A percentile compares a stretch with the other conserved stretches of the same genome.
Evolutionary conservation across 2,329 filamentous ascomycete genomes (phyloP).

Genomic region (Fusarium nodosum): DNA sequence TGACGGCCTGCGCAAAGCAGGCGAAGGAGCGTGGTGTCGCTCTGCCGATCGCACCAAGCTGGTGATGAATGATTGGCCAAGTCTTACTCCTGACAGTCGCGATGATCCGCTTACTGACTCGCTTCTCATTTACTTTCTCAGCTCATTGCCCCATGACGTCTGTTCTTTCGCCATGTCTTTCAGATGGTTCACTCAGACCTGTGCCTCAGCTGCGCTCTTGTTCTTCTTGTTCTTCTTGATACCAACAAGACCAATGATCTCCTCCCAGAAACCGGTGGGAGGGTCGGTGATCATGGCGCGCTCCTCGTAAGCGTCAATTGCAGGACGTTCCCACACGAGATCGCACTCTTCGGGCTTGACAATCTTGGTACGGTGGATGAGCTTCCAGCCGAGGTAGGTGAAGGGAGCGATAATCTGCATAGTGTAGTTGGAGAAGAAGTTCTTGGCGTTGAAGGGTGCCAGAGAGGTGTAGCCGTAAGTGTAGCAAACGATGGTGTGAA

Average conservation of each 20-base stretch:
- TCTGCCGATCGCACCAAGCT: background rate
- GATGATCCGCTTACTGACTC: background rate
- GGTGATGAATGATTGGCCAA: background rate
- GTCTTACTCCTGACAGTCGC: background rate
- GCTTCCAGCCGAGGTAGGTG: conserved; percentile 68
- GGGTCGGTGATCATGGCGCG: conserved; percentile 52
- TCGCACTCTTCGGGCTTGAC: conserved; percentile 65
- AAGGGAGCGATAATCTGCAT: conserved; percentile 63
- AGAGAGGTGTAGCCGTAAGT: conserved; percentile 66
- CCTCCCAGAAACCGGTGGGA: conserved; percentile 58
- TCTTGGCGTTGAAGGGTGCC: conserved; percentile 63
- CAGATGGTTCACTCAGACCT: conserved; percentile 20
- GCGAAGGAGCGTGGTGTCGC: background rate
- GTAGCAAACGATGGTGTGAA: conserved; percentile 51
- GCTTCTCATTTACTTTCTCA: background rate
- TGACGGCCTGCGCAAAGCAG: background rate
- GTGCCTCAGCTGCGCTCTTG: conserved; percentile 18
- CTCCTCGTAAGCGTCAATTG: conserved; percentile 66
- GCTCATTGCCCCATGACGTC: background rate
- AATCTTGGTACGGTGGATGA: conserved; percentile 67
- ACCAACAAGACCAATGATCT: conserved; percentile 34
- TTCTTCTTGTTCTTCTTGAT: conserved; percentile 36
- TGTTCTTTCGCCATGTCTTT: background rate
- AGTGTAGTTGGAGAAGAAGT: conserved; percentile 63
- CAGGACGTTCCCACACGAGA: conserved; percentile 66